Evolutionary conservation across 2,329 filamentous ascomycete genomes (phyloP).

Genomic region (Teratosphaeria destructans): DNA sequence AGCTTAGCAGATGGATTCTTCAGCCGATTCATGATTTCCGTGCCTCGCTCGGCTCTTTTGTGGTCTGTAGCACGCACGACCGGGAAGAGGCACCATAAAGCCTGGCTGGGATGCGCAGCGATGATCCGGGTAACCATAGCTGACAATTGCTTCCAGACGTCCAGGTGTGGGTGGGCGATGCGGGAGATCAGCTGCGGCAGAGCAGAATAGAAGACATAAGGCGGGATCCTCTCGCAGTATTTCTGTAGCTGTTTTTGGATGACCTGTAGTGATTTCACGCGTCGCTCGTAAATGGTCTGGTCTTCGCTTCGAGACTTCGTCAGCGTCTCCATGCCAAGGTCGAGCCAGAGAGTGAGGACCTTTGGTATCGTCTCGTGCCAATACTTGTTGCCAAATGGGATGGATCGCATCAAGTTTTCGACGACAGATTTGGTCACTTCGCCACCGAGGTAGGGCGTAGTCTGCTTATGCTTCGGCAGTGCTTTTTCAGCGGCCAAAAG

Average conservation of each 20-base stretch:
- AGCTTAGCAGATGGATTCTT: conserved; percentile 46
- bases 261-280: conserved; percentile 55
- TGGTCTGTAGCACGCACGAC: conserved; percentile 70
- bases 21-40: conserved; percentile 23
- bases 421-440: conserved; percentile 82
- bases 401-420: conserved; percentile 81
- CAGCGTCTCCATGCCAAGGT: conserved; percentile 62
- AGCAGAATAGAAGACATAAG: conserved; percentile 71
- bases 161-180: conserved; percentile 73
- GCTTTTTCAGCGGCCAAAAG: conserved; percentile 79
- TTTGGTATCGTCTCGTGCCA: conserved; percentile 90
- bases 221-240: conserved; percentile 61
- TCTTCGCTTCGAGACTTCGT: conserved; percentile 34
- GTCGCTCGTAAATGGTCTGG: conserved; percentile 36
- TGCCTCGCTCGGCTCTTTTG: conserved; percentile 52
- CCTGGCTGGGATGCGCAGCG: conserved; percentile 75
- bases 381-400: conserved; percentile 86
- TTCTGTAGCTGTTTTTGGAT: conserved; percentile 70
- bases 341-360: conserved; percentile 86
- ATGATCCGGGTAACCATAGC: conserved; percentile 82
- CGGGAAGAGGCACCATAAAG: conserved; percentile 81
- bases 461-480: conserved; percentile 63
- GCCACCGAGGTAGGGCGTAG: conserved; percentile 50
- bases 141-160: conserved; percentile 67
- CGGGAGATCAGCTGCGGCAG: conserved; percentile 92